These are phyloP conservation scores for Gossypium gossypioides DNA, from an alignment of 441 rosid genomes.

Conservation along the genomic window DNA sequence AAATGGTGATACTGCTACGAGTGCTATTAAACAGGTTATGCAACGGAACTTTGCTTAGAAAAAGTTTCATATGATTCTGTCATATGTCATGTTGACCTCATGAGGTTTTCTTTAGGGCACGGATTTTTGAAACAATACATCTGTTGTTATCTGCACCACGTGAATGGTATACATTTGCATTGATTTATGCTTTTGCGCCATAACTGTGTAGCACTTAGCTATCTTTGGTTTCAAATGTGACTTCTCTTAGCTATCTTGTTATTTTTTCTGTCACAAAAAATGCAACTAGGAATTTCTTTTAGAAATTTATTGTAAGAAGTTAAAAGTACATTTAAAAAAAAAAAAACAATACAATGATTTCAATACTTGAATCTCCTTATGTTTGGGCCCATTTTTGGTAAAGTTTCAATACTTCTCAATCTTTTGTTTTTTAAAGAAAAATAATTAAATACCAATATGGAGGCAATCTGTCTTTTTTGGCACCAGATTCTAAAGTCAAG, in stretches of 20 bases:
- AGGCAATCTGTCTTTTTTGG: neutral
- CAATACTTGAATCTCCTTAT: slow-evolving; percentile 3
- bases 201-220: neutral
- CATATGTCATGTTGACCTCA: neutral
- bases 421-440: neutral
- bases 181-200: neutral
- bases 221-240: neutral
- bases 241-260: neutral
- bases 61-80: neutral
- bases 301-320: neutral
- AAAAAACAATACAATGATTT: neutral
- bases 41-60: slow-evolving; percentile 16
- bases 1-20: slow-evolving; percentile 96
- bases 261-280: slow-evolving; percentile 2
- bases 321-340: neutral
- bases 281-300: neutral
- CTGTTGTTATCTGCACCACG: neutral
- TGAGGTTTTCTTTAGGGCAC: neutral
- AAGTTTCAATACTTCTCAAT: neutral
- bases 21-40: slow-evolving; percentile 95
- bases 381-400: neutral
- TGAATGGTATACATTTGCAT: neutral
- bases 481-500: neutral
- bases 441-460: neutral
- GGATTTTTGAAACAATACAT: neutral